phyloP scores from a whole-genome alignment of 164 flowering plant species.

The Vitis vinifera region ASM3070453v1 NC_081810.1:4055001-4055500 shows the following conservation, averaged over 20 bases:
- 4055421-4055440: conserved; percentile 72
- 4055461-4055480: conserved; percentile 45
- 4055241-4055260: conserved; percentile 82
- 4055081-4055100: conserved; percentile 81
- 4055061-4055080: conserved; percentile 80
- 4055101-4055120: conserved; percentile 74
- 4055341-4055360: conserved; percentile 73
- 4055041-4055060: conserved; percentile 76
- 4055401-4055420: conserved; percentile 42
- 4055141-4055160: conserved; percentile 82
- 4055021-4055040: conserved; percentile 67
- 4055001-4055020: conserved; percentile 65
- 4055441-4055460: conserved; percentile 71
- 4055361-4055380: conserved; percentile 80
- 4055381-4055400: conserved; percentile 71
- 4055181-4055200: conserved; percentile 67
- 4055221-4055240: conserved; percentile 75
- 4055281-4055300: conserved; percentile 62
- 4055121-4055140: conserved; percentile 86
- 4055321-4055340: conserved; percentile 83
- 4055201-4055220: conserved; percentile 68
- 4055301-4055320: conserved; percentile 62
- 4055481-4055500: conserved; percentile 55
- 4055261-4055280: conserved; percentile 74
- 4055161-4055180: conserved; percentile 84